These are phyloP conservation scores for Cryptococcus sp. DNA, from an alignment of 1,284 basidiomycete species.

Conservation along the genomic window DNA sequence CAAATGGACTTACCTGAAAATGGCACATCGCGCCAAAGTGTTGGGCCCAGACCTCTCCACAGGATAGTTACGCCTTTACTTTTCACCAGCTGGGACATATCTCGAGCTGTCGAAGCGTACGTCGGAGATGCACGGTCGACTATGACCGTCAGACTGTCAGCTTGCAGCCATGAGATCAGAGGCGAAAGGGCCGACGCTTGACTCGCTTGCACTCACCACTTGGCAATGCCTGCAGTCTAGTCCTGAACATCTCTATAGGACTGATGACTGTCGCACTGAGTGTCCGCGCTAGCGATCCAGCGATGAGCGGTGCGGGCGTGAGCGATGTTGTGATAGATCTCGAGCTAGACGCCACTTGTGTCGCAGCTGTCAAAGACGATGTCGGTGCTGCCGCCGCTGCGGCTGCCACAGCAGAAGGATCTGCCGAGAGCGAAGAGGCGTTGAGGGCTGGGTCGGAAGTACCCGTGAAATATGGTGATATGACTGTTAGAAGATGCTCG, in stretches of 20 bases:
- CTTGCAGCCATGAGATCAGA: not conserved
- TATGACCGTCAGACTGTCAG: slow-evolving; percentile 2
- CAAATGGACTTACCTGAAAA: slow-evolving; percentile 68
- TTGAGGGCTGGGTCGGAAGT: slow-evolving; percentile 26
- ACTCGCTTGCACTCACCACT: slow-evolving; percentile 47
- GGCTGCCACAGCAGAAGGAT: not conserved
- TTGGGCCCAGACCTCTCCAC: slow-evolving; percentile 88
- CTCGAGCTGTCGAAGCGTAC: slow-evolving; percentile 55
- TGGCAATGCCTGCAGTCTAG: slow-evolving; percentile 81
- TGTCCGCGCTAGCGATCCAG: slow-evolving; percentile 80
- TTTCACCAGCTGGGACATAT: slow-evolving; percentile 58
- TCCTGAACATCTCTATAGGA: slow-evolving; percentile 90
- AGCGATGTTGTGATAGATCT: slow-evolving; percentile 41
- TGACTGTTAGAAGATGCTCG: slow-evolving; percentile 70
- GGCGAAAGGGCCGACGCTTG: not conserved
- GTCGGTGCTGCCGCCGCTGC: no score
- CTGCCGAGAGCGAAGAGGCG: slow-evolving; percentile 28
- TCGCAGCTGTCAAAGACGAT: no score
- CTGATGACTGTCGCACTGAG: slow-evolving; percentile 78
- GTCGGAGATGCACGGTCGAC: slow-evolving; percentile 64
- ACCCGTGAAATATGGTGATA: slow-evolving; percentile 41
- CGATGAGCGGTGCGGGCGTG: slow-evolving; percentile 70
- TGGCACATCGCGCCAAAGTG: slow-evolving; percentile 95
- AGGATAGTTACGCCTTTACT: slow-evolving; percentile 69
- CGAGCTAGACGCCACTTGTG: not conserved